phyloP scores from a whole-genome alignment of 2,329 filamentous ascomycete species.

The Trichoderma lentiforme region DNA sequence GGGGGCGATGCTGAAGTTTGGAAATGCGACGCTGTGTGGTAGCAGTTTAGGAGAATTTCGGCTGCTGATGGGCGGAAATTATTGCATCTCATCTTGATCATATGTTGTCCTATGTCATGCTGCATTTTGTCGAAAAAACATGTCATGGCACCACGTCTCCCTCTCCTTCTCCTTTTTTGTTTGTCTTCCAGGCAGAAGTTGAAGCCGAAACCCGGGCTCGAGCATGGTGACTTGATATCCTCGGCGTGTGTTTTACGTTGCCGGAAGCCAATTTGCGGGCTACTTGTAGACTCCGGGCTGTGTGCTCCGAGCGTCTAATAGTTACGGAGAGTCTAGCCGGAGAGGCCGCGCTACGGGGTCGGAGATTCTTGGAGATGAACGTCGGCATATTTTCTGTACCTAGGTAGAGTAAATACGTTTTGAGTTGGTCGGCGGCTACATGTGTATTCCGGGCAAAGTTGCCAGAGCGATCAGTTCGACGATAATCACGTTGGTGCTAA shows the following conservation, averaged over 20 bases:
- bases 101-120: not conserved
- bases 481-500: not conserved
- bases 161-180: not conserved
- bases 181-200: not conserved
- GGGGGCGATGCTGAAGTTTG: not conserved
- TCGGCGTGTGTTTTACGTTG: not conserved
- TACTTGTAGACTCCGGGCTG: not conserved
- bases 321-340: not conserved
- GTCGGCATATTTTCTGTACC: not conserved
- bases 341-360: not conserved
- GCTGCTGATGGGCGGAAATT: not conserved
- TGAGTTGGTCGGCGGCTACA: not conserved
- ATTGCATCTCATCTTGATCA: not conserved
- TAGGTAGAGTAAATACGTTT: not conserved
- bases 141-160: not conserved
- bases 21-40: slow-evolving; percentile 4
- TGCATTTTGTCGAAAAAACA: not conserved
- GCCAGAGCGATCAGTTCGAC: not conserved
- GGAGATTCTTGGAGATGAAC: not conserved
- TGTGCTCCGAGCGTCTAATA: not conserved
- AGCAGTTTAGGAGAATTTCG: not conserved
- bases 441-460: not conserved
- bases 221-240: not conserved
- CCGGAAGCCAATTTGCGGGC: not conserved
- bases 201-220: not conserved